Evolutionary conservation across 169 alveolate species (phyloP), one percentile per base, ranked within the genome.

Genomic region (Ichthyophthirius multifiliis): DNA sequence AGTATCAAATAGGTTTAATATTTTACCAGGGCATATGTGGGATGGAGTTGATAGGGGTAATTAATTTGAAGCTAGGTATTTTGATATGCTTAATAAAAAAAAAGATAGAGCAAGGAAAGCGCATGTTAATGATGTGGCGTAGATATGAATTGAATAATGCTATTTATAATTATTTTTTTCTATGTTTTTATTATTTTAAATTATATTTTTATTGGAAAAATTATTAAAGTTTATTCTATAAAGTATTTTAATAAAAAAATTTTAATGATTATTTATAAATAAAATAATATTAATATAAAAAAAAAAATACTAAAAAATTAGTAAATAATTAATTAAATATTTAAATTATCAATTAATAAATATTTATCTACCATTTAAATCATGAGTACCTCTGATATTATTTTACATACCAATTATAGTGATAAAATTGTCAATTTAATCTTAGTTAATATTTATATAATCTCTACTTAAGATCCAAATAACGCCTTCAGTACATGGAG

Each of bases 41-140:
- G 99, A 97, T 84, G 99, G 99, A 27, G 97, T 97, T 20, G 96
- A 97, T 73, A 83, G 99, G 43, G 96, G 98, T 34, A 97, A 96
- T 89, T 99, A 98, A 0, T 97, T 88, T 86, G 99, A 97, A 83
- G 92, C 91, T 55, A 92, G 94, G 27, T 84, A 95, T 86, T 75
- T 85, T 23, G 85, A 85, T 16, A 80, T 83, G 5, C 74, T 80
- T 35, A 75, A 87, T 67, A 63, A 83, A 10, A 75, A 13, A 16
- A 79, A 80, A 46, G 85, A 45, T 47, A 75, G 46, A 41, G 65
- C 65, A 1, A 47, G 27, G 18, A 47, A 47, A 20, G 65, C 65
- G 9, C 65, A 47, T 18, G 65, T n/a, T n/a, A n/a, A n/a, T n/a
- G n/a, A n/a, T n/a, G n/a, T n/a, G n/a, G n/a, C n/a, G n/a, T n/a